These are phyloP conservation scores for Corylus avellana DNA, from an alignment of 306 rosid species.

Conservation along the genomic window DNA sequence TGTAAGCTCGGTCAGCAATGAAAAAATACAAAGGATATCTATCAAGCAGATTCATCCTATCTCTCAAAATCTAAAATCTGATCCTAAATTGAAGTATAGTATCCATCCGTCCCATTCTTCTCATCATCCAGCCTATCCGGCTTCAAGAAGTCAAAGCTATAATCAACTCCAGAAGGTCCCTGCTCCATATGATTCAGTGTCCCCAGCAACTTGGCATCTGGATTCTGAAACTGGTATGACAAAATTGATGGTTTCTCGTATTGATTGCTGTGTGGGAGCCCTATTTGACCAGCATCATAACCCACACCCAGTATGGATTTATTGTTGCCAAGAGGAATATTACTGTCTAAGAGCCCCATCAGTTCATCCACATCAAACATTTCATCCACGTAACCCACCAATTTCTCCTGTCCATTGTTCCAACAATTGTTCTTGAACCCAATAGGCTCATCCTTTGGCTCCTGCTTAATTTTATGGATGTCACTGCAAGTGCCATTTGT, in stretches of 20 bases:
- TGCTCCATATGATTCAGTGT: slow-evolving; percentile 63
- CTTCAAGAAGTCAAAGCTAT: slow-evolving; percentile 63
- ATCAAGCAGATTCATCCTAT: not conserved
- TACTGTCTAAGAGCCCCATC: slow-evolving; percentile 38
- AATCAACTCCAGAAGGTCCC: slow-evolving; percentile 39
- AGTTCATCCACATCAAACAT: slow-evolving; percentile 66
- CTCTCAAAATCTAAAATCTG: slow-evolving; percentile 8
- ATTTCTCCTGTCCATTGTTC: slow-evolving; percentile 25
- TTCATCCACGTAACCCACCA: slow-evolving; percentile 52
- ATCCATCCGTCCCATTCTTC: slow-evolving; percentile 32
- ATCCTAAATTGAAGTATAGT: slow-evolving; percentile 36
- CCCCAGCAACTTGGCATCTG: slow-evolving; percentile 72
- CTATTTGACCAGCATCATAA: slow-evolving; percentile 21
- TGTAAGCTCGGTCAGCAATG: slow-evolving; percentile 26
- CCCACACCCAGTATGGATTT: slow-evolving; percentile 32
- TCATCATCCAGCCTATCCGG: slow-evolving; percentile 43
- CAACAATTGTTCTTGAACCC: not conserved
- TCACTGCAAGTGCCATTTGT: slow-evolving; percentile 37
- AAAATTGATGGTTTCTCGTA: slow-evolving; percentile 40
- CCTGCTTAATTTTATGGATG: slow-evolving; percentile 3
- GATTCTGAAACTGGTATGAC: slow-evolving; percentile 50
- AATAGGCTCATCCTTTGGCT: not conserved
- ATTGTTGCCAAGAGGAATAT: slow-evolving; percentile 23
- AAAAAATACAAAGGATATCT: not conserved
- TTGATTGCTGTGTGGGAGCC: slow-evolving; percentile 16